A percentile compares a stretch with the other conserved stretches of the same genome.
phyloP scores from a whole-genome alignment of 2,329 filamentous ascomycete species.

The Paracamarosporium sp. region DNA sequence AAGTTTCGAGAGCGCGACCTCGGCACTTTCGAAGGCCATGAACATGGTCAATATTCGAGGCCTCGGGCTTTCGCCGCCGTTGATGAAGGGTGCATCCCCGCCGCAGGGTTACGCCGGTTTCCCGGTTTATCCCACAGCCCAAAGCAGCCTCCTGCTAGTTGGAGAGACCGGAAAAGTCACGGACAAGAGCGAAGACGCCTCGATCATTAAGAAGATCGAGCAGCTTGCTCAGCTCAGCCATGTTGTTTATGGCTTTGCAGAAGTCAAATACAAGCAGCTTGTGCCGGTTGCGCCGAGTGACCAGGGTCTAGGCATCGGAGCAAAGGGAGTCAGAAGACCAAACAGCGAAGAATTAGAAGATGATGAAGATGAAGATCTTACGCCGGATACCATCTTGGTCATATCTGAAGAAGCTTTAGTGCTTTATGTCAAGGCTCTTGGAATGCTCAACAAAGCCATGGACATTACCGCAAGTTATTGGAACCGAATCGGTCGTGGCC shows the following conservation, averaged over 20 bases:
- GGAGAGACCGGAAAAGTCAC: constrained; percentile 68
- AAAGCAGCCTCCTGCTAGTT: constrained; percentile 70
- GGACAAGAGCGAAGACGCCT: constrained; percentile 77
- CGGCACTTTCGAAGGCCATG: constrained; percentile 91
- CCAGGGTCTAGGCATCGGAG: constrained; percentile 67
- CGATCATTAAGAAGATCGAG: constrained; percentile 81
- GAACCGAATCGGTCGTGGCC: constrained; percentile 75
- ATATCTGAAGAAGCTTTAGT: constrained; percentile 95
- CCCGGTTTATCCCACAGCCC: constrained; percentile 79
- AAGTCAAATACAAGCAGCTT: constrained; percentile 98
- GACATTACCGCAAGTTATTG: constrained; percentile 95
- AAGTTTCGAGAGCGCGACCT: constrained; percentile 79
- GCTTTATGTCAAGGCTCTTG: constrained; percentile 92
- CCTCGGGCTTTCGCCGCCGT: constrained; percentile 70
- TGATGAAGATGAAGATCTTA: constrained; percentile 71
- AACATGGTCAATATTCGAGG: constrained; percentile 87
- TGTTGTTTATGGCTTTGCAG: constrained; percentile 95
- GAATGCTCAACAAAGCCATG: constrained; percentile 91
- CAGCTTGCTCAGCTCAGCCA: constrained; percentile 92
- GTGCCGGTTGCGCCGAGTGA: constrained; percentile 82
- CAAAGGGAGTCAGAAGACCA: constrained; percentile 56
- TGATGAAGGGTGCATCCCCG: constrained; percentile 70
- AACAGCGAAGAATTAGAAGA: constrained; percentile 58
- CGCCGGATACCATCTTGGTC: constrained; percentile 81
- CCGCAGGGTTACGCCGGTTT: constrained; percentile 81